A percentile compares a stretch with the other conserved stretches of the same genome.
Evolutionary conservation across 805 yeast genomes (phyloP).

Genomic region (Kuraishia ogatae): DNA sequence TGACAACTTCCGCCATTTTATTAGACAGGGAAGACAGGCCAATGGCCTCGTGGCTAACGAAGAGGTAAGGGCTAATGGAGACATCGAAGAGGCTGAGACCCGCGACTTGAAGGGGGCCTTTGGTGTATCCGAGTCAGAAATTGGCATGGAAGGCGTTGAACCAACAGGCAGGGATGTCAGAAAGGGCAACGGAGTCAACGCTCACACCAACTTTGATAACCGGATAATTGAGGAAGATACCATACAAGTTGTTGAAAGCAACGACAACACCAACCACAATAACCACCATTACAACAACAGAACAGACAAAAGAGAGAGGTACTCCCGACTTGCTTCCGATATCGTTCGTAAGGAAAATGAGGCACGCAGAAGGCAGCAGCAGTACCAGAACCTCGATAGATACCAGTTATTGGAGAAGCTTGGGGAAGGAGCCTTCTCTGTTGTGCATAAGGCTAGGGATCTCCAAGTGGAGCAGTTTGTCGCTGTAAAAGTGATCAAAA

Average conservation of each 20-base stretch:
- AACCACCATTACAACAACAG: constrained; percentile 1
- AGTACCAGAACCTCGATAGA: constrained; percentile 19
- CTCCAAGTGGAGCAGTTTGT: constrained; percentile 28
- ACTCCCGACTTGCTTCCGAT: constrained; percentile 21
- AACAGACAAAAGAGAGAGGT: constrained; percentile 16
- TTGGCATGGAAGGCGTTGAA: neutral
- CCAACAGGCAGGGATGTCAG: neutral
- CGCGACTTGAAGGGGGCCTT: neutral
- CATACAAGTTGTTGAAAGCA: neutral
- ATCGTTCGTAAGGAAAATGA: constrained; percentile 23
- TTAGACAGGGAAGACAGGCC: constrained; percentile 34
- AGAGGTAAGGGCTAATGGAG: neutral
- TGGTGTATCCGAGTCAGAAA: neutral
- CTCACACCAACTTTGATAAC: neutral
- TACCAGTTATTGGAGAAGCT: constrained; percentile 37
- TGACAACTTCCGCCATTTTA: constrained; percentile 32
- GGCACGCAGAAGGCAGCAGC: constrained; percentile 10
- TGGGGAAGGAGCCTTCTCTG: constrained; percentile 57
- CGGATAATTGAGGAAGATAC: neutral
- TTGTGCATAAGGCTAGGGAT: constrained; percentile 42
- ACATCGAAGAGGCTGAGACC: neutral
- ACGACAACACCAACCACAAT: constrained; percentile 1
- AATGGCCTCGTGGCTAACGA: constrained; percentile 5
- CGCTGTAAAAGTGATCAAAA: constrained; percentile 57
- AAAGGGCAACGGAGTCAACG: neutral